Conservation (phyloP, 768 basidiomycete species). For the Tremella yokohamensis region DNA sequence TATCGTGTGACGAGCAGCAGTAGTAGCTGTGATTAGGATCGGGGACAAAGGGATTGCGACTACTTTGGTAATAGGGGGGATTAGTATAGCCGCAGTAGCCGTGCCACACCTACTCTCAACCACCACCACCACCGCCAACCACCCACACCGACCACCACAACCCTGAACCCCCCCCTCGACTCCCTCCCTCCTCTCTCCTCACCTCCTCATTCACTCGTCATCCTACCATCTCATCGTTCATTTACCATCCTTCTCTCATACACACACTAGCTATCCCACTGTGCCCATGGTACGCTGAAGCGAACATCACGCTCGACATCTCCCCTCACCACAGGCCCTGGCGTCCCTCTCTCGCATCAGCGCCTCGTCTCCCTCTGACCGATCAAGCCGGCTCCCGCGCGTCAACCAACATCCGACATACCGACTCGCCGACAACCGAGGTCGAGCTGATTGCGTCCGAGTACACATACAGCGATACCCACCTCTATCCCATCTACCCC, state of each 20-base stretch:
- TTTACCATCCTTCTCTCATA: too few species aligned
- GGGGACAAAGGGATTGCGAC: too few species aligned
- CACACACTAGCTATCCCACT: too few species aligned
- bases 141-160: neutral
- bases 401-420: neutral
- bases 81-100: neutral
- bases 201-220: too few species aligned
- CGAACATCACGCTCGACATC: too few species aligned
- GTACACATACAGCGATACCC: neutral
- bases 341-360: neutral
- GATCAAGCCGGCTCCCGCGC: constrained; percentile 1
- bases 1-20: too few species aligned
- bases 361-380: neutral
- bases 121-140: neutral
- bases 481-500: neutral
- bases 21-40: too few species aligned
- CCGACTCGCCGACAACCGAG: neutral
- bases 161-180: neutral
- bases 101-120: constrained; percentile 4
- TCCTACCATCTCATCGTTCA: too few species aligned
- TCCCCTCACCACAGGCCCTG: neutral
- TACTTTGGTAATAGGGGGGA: too few species aligned
- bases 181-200: neutral
- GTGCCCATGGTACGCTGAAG: too few species aligned
- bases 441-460: constrained; percentile 1